Evolutionary conservation across 2,329 filamentous ascomycete genomes (phyloP).

Genomic region (Colletotrichum salicis): DNA sequence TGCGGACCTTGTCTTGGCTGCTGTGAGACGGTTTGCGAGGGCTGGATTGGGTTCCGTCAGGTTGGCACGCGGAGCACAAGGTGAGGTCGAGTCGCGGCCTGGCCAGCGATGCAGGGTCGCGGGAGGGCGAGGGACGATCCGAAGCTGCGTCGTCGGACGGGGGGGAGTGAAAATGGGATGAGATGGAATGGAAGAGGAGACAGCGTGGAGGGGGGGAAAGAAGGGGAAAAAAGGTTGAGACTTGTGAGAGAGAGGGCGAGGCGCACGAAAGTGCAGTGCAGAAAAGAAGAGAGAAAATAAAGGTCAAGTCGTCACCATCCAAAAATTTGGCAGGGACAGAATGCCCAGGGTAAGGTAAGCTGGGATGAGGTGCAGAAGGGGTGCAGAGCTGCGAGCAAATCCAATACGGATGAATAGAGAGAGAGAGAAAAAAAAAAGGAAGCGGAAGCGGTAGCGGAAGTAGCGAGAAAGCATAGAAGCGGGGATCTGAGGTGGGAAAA

Average conservation of each 20-base stretch:
- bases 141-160: neutral
- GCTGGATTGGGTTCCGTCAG: neutral
- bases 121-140: neutral
- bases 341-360: neutral
- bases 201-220: neutral
- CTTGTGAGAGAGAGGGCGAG: neutral
- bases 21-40: neutral
- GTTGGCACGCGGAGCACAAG: neutral
- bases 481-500: neutral
- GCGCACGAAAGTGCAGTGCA: neutral
- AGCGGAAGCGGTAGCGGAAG: neutral
- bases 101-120: neutral
- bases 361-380: too few species aligned
- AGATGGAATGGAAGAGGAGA: neutral
- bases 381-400: too few species aligned
- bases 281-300: neutral
- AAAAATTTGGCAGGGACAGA: neutral
- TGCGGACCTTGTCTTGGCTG: neutral
- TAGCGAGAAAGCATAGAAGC: neutral
- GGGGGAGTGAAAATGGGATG: neutral
- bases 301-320: slow-evolving; percentile 1
- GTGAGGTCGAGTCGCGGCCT: neutral
- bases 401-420: too few species aligned
- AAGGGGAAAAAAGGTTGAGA: neutral
- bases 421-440: too few species aligned